Percentiles rank a stretch among this genome's conserved stretches.
Conservation (phyloP, 306 rosid genomes). For the Echinosophora koreensis region DNA sequence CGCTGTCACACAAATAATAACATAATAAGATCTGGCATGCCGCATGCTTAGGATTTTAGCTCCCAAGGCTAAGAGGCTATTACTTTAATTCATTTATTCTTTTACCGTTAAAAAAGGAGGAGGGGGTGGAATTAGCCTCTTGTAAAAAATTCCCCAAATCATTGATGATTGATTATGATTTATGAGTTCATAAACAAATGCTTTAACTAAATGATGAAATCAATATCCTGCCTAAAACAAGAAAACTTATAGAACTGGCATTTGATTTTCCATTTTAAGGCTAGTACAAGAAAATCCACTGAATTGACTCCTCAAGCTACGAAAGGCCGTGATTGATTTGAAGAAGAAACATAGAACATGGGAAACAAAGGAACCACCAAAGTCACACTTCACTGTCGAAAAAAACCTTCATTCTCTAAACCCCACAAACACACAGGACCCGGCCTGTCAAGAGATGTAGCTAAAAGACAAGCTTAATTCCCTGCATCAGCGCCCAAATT, state of each 20-base stretch:
- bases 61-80: not conserved
- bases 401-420: slow-evolving; percentile 15
- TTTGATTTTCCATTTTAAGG: not conserved
- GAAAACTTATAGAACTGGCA: not conserved
- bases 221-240: not conserved
- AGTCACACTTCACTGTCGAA: not conserved
- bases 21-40: not conserved
- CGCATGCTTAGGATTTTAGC: not conserved
- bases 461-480: slow-evolving; percentile 24
- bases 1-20: not conserved
- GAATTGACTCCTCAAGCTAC: not conserved
- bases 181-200: not conserved
- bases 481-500: slow-evolving; percentile 5
- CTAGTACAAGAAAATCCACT: not conserved
- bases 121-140: not conserved
- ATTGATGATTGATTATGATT: not conserved
- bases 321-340: not conserved
- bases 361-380: slow-evolving; percentile 4
- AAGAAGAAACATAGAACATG: not conserved
- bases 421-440: slow-evolving; percentile 44
- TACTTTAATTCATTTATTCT: not conserved
- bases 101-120: not conserved
- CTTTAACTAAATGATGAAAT: not conserved
- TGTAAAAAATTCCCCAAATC: not conserved
- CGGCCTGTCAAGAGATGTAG: not conserved